Conservation (phyloP, 768 basidiomycete species). For the Podaxis sp. region DNA sequence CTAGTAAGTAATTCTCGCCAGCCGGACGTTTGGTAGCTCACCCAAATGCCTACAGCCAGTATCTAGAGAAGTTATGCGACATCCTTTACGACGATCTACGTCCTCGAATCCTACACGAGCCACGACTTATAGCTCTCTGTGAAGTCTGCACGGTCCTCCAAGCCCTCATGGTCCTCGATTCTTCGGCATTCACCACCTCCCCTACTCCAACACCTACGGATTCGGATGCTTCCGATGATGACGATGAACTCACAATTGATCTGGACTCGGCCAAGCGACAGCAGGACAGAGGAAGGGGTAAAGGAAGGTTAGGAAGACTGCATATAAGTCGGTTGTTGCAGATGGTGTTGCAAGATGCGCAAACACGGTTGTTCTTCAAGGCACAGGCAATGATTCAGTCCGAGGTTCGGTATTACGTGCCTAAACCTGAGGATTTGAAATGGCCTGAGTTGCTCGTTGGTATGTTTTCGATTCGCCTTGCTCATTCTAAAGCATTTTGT, state of each 20-base stretch:
- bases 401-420: conserved; percentile 82
- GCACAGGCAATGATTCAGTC: conserved; percentile 89
- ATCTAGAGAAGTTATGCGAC: conserved; percentile 90
- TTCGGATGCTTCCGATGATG: conserved; percentile 21
- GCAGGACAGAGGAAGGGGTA: conserved; percentile 31
- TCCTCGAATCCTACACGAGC: conserved; percentile 93
- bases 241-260: conserved; percentile 38
- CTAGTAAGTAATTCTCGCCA: conserved; percentile 34
- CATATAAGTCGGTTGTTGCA: conserved; percentile 81
- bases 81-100: conserved; percentile 94
- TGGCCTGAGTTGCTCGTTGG: conserved; percentile 84
- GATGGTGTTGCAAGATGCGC: conserved; percentile 94
- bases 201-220: conserved; percentile 16
- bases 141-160: conserved; percentile 96
- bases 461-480: conserved; percentile 32
- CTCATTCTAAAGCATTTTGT: not conserved
- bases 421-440: conserved; percentile 76
- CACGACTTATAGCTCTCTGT: conserved; percentile 82
- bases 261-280: conserved; percentile 30
- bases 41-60: conserved; percentile 51
- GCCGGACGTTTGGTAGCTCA: conserved; percentile 6
- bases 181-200: conserved; percentile 35
- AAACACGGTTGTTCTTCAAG: conserved; percentile 94
- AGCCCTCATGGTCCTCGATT: conserved; percentile 93
- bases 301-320: conserved; percentile 36